These are phyloP conservation scores for Trebouxia sp. DNA, from an alignment of 139 green algal genomes.

Conservation along the genomic window DNA sequence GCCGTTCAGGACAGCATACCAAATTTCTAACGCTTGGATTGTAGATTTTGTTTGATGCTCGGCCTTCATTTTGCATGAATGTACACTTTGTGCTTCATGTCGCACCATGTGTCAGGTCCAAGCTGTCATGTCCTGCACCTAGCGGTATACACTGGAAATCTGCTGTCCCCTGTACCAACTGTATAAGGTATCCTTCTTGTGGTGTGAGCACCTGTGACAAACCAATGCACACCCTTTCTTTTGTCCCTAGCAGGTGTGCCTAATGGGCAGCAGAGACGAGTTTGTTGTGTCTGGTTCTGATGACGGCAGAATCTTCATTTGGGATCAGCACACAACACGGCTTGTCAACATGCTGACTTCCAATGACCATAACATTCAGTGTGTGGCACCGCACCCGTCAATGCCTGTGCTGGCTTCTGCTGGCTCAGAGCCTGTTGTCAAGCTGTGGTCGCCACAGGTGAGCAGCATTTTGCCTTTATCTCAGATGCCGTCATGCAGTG, in stretches of 20 bases:
- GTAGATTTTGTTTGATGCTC: too few species aligned
- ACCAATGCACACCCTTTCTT: too few species aligned
- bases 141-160: too few species aligned
- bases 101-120: too few species aligned
- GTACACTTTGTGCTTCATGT: too few species aligned
- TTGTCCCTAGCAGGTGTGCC: constrained; percentile 16
- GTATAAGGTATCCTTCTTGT: too few species aligned
- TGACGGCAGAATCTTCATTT: constrained; percentile 72
- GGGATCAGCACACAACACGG: constrained; percentile 40
- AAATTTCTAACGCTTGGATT: too few species aligned
- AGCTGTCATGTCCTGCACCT: too few species aligned
- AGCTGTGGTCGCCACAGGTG: constrained; percentile 57
- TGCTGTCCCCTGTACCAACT: too few species aligned
- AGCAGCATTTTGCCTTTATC: neutral
- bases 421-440: constrained; percentile 44
- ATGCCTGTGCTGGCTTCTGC: constrained; percentile 55
- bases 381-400: constrained; percentile 30
- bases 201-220: too few species aligned
- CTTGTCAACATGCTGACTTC: constrained; percentile 39
- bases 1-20: too few species aligned
- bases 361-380: neutral
- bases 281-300: constrained; percentile 68
- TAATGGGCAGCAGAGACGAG: constrained; percentile 39
- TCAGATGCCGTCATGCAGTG: neutral
- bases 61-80: too few species aligned